phyloP scores from a whole-genome alignment of 2,329 filamentous ascomycete genomes.

The Aureobasidium sp. region DNA sequence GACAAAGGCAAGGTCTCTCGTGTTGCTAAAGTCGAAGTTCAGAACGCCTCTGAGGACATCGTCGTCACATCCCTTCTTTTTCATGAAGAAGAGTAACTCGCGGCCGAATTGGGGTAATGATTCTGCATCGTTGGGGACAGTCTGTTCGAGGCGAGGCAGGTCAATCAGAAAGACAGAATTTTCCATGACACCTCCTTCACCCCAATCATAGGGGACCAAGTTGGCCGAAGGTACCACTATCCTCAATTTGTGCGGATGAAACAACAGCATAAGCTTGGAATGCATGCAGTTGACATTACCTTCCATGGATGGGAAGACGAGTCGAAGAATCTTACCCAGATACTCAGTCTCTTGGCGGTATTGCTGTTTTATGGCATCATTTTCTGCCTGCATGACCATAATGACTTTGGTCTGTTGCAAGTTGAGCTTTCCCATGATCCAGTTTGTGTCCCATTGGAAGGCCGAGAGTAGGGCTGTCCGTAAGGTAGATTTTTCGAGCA shows the following conservation, averaged over 20 bases:
- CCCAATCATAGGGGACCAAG: conserved; percentile 81
- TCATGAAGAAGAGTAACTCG: conserved; percentile 65
- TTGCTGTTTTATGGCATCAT: conserved; percentile 33
- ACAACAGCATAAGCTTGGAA: conserved; percentile 88
- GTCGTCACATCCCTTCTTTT: conserved; percentile 57
- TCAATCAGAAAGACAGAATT: conserved; percentile 92
- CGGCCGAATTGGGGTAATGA: conserved; percentile 50
- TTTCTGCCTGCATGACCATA: conserved; percentile 54
- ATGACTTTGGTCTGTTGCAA: conserved; percentile 39
- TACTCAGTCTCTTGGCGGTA: conserved; percentile 25
- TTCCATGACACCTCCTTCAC: conserved; percentile 75
- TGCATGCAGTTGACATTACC: conserved; percentile 72
- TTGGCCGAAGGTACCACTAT: conserved; percentile 86
- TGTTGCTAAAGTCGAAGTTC: conserved; percentile 76
- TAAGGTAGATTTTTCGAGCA: conserved; percentile 66
- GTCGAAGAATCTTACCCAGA: conserved; percentile 42
- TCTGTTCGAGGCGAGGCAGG: conserved; percentile 53
- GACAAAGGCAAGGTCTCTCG: conserved; percentile 67
- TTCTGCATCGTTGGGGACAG: not conserved
- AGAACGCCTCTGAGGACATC: conserved; percentile 61
- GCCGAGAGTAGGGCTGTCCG: conserved; percentile 76
- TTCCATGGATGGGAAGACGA: conserved; percentile 78
- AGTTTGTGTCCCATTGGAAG: conserved; percentile 78
- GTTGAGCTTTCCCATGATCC: conserved; percentile 61
- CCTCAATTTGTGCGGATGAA: conserved; percentile 64